Evolutionary conservation across 352 stramenopile species (phyloP), one percentile per base, ranked within the genome.

Genomic region (Globisporangium barbulae): DNA sequence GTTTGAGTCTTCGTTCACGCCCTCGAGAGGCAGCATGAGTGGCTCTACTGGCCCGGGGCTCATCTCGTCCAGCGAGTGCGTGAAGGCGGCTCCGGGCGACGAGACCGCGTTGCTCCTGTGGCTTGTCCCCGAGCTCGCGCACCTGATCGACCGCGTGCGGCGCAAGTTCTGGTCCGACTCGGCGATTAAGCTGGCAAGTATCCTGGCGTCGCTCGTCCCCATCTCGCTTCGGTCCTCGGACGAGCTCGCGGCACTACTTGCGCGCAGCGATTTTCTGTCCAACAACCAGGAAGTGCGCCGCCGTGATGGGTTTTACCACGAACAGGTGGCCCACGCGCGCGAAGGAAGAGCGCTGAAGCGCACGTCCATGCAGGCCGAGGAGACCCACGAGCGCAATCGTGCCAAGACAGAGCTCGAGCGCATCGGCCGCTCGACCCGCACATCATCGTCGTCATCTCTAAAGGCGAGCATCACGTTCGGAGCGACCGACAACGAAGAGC

Each of bases 251-350:
- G 65, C 72, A 1, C 30, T 93, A 33, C 79, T 94, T 33, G 71
- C 67, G 35, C 72, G 75, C 2, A 74, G 70, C 53, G 85, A 94
- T 39, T 94, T 94, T 57, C 53, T 50, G 4, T 71, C 70, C 4
- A 94, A 88, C 50, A 90, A 91, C 50, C 79, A 82, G 53, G 85
- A 94, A 69, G 83, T 94, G 9, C 75, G 73, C 21, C 82, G 85
- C 17, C 83, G 85, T 8, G 85, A 94, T 61, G 73, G 79, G 5
- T 94, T 94, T 55, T 94, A 91, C 64, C 85, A 93, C 60, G 85
- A 94, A 59, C 84, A 94, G 63, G 82, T 94, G 67, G 83, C 83
- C 1, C 84, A 92, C 55, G 81, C 83, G 1, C 76, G 80, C n/a
- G 83, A 94, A 66, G 83, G 85, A 22, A 77, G 85, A 5, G 72